phyloP scores from a whole-genome alignment of 1,284 basidiomycete genomes.

The Trichosporon sp. region DNA sequence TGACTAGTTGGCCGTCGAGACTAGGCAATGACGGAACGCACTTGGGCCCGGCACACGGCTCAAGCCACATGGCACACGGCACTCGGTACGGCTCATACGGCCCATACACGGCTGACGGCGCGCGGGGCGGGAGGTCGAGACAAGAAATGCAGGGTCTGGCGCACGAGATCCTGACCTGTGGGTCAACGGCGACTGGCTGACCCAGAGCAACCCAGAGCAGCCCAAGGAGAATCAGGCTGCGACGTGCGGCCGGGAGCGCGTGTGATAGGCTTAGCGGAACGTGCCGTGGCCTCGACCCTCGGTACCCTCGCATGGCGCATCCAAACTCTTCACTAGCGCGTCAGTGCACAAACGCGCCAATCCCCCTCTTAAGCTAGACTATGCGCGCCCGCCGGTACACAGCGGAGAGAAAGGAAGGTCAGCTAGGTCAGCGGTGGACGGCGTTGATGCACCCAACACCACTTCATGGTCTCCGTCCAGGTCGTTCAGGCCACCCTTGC shows the following conservation, averaged over 20 bases:
- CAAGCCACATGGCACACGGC: not conserved
- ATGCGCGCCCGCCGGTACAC: too few species aligned
- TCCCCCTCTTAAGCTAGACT: not conserved
- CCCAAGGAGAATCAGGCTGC: not conserved
- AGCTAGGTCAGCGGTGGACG: too few species aligned
- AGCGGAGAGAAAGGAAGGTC: too few species aligned
- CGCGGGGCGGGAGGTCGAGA: not conserved
- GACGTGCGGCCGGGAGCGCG: not conserved
- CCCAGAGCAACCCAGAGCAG: too few species aligned
- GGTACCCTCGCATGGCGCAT: not conserved
- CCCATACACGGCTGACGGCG: too few species aligned
- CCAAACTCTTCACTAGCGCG: too few species aligned
- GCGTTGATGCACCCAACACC: too few species aligned
- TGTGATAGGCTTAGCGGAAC: not conserved
- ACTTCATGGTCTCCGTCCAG: not conserved
- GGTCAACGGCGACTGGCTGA: too few species aligned
- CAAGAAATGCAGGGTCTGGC: not conserved
- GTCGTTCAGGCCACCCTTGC: not conserved
- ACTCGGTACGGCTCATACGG: too few species aligned
- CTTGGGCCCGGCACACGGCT: not conserved
- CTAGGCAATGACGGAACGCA: not conserved
- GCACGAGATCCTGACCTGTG: not conserved
- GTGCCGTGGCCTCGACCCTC: not conserved
- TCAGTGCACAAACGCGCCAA: too few species aligned
- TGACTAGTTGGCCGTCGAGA: too few species aligned